phyloP scores from a whole-genome alignment of 139 green algal genomes.

The Trebouxia sp. region DNA sequence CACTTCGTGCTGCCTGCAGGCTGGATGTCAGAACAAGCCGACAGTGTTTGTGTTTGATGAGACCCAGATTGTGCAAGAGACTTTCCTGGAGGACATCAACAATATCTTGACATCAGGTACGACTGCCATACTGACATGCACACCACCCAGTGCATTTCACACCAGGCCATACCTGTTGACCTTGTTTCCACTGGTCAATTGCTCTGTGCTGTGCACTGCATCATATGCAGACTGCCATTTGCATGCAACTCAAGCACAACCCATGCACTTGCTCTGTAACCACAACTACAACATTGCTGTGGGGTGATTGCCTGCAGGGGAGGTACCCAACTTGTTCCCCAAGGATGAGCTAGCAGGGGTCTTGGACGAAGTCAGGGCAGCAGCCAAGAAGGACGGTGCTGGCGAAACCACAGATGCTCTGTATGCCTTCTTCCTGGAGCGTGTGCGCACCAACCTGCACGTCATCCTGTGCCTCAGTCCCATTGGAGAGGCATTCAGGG shows the following conservation, averaged over 20 bases:
- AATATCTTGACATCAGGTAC: slow-evolving; percentile 79
- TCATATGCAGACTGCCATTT: too few relatives aligned
- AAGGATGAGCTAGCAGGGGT: slow-evolving; percentile 79
- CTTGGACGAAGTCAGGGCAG: slow-evolving; percentile 70
- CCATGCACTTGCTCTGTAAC: too few relatives aligned
- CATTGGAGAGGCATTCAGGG: slow-evolving; percentile 77
- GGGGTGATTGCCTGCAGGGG: neutral
- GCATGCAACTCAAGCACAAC: too few relatives aligned
- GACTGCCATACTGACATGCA: too few relatives aligned
- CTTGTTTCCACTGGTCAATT: too few relatives aligned
- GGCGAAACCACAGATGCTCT: slow-evolving; percentile 69
- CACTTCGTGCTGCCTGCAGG: slow-evolving; percentile 37
- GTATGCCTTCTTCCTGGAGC: slow-evolving; percentile 76
- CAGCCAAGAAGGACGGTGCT: slow-evolving; percentile 60
- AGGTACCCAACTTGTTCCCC: slow-evolving; percentile 74
- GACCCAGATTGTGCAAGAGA: slow-evolving; percentile 80
- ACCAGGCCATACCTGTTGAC: too few relatives aligned
- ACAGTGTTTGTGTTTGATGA: slow-evolving; percentile 85
- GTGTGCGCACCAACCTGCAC: slow-evolving; percentile 54
- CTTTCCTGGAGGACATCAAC: slow-evolving; percentile 85
- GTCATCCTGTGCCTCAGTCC: slow-evolving; percentile 76
- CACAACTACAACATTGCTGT: too few relatives aligned
- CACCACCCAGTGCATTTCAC: too few relatives aligned
- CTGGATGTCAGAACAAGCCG: slow-evolving; percentile 66
- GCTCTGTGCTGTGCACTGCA: too few relatives aligned